A percentile compares a stretch with the other conserved stretches of the same genome.
phyloP scores from a whole-genome alignment of 306 rosid genomes.

The Malus asiatica region DNA sequence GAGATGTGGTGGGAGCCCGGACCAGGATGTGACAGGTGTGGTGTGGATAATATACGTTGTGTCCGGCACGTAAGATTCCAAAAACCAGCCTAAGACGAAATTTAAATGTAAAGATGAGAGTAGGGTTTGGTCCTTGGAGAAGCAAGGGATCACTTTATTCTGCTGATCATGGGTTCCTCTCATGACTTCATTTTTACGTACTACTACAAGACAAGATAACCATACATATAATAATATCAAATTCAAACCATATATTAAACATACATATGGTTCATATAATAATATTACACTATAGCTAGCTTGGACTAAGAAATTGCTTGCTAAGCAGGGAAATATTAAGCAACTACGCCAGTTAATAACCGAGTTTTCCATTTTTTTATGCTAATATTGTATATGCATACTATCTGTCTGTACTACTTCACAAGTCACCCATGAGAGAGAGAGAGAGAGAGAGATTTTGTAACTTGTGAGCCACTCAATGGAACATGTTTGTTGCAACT shows the following conservation, averaged over 20 bases:
- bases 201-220: neutral
- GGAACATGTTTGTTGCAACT: slow-evolving; percentile 20
- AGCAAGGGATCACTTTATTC: neutral
- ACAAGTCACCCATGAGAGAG: slow-evolving; percentile 11
- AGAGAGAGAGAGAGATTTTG: slow-evolving; percentile 12
- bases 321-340: neutral
- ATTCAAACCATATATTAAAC: neutral
- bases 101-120: neutral
- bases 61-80: neutral
- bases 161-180: neutral
- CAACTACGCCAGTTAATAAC: neutral
- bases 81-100: neutral
- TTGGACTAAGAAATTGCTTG: neutral
- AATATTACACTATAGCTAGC: neutral
- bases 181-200: neutral
- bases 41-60: neutral
- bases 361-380: neutral
- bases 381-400: neutral
- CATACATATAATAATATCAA: neutral
- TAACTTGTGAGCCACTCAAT: slow-evolving; percentile 36
- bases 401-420: neutral
- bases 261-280: neutral
- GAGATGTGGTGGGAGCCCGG: no score
- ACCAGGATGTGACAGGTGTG: no score
- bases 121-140: neutral